phyloP scores from a whole-genome alignment of 2,329 filamentous ascomycete genomes.

The Neospermospora avenae region DNA sequence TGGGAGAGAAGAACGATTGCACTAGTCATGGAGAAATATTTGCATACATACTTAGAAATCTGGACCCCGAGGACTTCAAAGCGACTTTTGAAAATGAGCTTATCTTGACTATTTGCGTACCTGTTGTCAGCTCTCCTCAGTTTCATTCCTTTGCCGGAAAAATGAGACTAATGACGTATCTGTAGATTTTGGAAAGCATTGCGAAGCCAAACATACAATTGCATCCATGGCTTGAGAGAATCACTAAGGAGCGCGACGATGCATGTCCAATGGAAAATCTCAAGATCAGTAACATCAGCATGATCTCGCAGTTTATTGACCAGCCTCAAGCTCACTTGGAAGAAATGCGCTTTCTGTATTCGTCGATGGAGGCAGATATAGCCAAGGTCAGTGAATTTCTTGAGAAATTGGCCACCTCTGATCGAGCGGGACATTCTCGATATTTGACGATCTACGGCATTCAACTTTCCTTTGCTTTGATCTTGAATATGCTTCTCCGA shows the following conservation, averaged over 20 bases:
- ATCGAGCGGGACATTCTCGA: neutral
- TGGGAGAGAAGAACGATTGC: constrained; percentile 1
- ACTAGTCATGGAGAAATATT: neutral
- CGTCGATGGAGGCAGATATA: neutral
- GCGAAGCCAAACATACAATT: neutral
- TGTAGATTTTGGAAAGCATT: constrained; percentile 3
- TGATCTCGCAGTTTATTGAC: neutral
- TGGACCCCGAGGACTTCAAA: neutral
- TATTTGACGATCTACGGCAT: neutral
- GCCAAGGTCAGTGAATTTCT: neutral
- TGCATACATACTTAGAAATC: neutral
- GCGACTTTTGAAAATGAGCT: neutral
- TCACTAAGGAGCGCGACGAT: neutral
- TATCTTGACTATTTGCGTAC: neutral
- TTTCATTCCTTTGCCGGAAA: neutral
- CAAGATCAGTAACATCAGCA: neutral
- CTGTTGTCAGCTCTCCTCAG: neutral
- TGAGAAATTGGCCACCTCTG: neutral
- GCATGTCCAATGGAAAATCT: constrained; percentile 1
- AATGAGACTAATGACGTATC: neutral
- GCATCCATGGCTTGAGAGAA: constrained; percentile 2
- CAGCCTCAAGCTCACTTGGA: neutral
- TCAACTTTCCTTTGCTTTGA: neutral
- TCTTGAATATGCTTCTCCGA: neutral
- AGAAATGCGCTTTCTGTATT: neutral